A percentile compares a stretch with the other conserved stretches of the same genome.
These are phyloP conservation scores for Arachis hypogaea DNA, from an alignment of 306 rosid genomes.

Conservation along the genomic window DNA sequence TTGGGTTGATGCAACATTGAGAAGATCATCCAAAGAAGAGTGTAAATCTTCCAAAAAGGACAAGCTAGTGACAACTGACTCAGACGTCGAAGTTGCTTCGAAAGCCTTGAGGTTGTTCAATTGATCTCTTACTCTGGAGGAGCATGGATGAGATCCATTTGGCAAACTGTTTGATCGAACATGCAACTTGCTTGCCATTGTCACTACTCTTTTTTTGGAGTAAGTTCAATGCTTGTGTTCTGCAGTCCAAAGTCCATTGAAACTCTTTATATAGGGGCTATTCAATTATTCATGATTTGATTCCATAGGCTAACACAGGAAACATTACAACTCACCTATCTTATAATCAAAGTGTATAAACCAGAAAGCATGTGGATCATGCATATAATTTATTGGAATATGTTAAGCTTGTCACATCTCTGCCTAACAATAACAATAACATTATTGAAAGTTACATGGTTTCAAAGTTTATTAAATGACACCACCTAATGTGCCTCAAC, in stretches of 20 bases:
- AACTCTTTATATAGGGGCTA: constrained; percentile 36
- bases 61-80: constrained; percentile 46
- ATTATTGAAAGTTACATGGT: background rate
- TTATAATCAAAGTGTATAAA: background rate
- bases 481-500: constrained; percentile 44
- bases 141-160: constrained; percentile 64
- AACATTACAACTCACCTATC: background rate
- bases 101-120: constrained; percentile 50
- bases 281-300: background rate
- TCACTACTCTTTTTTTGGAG: background rate
- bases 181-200: constrained; percentile 52
- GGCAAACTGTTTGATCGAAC: constrained; percentile 74
- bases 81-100: constrained; percentile 50
- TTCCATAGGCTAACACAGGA: constrained; percentile 3
- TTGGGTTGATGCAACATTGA: constrained; percentile 60
- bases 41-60: constrained; percentile 55
- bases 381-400: constrained; percentile 29
- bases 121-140: constrained; percentile 53
- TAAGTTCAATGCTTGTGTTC: constrained; percentile 14
- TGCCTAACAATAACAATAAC: constrained; percentile 41
- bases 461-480: constrained; percentile 36
- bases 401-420: constrained; percentile 45
- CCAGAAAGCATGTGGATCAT: constrained; percentile 44
- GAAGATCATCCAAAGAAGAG: constrained; percentile 59
- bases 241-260: constrained; percentile 10